A percentile compares a stretch with the other conserved stretches of the same genome.
These are phyloP conservation scores for Zymoseptoria passerinii DNA, from an alignment of 2,329 filamentous ascomycete species.

Conservation along the genomic window DNA sequence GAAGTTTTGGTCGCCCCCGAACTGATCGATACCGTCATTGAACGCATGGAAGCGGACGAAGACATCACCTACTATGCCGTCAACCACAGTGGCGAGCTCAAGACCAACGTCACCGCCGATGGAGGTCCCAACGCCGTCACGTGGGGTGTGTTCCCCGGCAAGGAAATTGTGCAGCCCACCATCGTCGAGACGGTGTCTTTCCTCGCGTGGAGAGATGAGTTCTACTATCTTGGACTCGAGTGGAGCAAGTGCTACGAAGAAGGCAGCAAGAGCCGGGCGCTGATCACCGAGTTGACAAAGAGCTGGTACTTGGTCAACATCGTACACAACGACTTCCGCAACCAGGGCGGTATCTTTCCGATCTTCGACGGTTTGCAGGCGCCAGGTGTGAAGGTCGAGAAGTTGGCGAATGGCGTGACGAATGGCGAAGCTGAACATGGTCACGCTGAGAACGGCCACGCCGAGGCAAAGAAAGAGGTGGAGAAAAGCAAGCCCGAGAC, in stretches of 20 bases:
- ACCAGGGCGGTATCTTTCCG: slow-evolving; percentile 70
- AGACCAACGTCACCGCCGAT: slow-evolving; percentile 75
- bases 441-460: slow-evolving; percentile 10
- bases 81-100: slow-evolving; percentile 70
- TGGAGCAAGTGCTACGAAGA: slow-evolving; percentile 88
- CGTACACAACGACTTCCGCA: slow-evolving; percentile 96
- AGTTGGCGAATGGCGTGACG: slow-evolving; percentile 3
- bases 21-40: slow-evolving; percentile 66
- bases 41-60: slow-evolving; percentile 65
- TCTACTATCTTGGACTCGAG: slow-evolving; percentile 82
- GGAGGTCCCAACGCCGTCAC: slow-evolving; percentile 90
- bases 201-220: slow-evolving; percentile 97
- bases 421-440: slow-evolving; percentile 4
- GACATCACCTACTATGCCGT: slow-evolving; percentile 93
- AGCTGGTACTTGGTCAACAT: slow-evolving; percentile 94
- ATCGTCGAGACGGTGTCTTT: slow-evolving; percentile 98
- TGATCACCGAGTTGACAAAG: slow-evolving; percentile 78
- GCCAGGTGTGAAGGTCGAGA: slow-evolving; percentile 48
- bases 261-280: slow-evolving; percentile 63
- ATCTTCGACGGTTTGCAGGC: slow-evolving; percentile 72
- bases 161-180: slow-evolving; percentile 99
- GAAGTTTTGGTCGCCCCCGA: slow-evolving; percentile 81
- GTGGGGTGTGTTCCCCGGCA: slow-evolving; percentile 97
- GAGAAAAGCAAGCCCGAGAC: slow-evolving; percentile 16
- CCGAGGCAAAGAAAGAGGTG: slow-evolving; percentile 4